phyloP scores from a whole-genome alignment of 2,329 filamentous ascomycete species.

The Penicillium polonicum region DNA sequence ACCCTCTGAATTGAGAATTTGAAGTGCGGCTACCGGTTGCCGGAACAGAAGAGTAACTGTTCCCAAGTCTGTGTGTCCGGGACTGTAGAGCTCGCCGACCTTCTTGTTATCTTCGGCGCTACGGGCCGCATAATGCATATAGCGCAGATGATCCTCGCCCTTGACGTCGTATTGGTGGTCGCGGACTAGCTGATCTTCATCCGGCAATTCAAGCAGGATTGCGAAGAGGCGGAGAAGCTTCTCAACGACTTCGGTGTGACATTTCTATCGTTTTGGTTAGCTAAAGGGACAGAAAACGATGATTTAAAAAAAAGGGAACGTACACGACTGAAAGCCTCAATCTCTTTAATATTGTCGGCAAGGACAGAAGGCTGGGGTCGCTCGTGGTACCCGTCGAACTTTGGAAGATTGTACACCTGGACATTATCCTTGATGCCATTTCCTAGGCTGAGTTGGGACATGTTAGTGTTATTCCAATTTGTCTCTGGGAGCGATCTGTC shows the following conservation, averaged over 20 bases:
- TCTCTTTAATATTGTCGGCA: conserved; percentile 52
- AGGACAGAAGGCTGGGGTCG: conserved; percentile 51
- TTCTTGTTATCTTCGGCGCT: conserved; percentile 49
- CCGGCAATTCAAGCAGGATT: conserved; percentile 59
- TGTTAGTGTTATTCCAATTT: conserved; percentile 3
- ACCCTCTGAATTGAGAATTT: conserved; percentile 52
- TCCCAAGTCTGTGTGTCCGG: conserved; percentile 58
- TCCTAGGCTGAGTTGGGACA: conserved; percentile 26
- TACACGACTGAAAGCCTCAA: conserved; percentile 54
- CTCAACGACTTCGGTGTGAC: conserved; percentile 34
- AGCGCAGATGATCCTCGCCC: conserved; percentile 61
- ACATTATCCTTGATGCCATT: conserved; percentile 54
- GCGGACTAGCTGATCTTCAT: conserved; percentile 57
- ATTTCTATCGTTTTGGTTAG: conserved; percentile 23
- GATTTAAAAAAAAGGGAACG: background rate
- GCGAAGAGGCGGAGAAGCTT: conserved; percentile 60
- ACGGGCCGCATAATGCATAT: conserved; percentile 59
- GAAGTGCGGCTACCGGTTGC: conserved; percentile 58
- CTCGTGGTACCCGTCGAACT: conserved; percentile 53
- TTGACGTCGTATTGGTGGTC: conserved; percentile 59
- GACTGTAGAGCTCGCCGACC: conserved; percentile 46
- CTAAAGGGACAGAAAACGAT: background rate
- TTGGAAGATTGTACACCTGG: conserved; percentile 61
- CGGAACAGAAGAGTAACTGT: conserved; percentile 58
- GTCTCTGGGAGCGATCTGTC: background rate